phyloP scores from a whole-genome alignment of 805 yeast genomes.

The Babjeviella inositovora region DNA sequence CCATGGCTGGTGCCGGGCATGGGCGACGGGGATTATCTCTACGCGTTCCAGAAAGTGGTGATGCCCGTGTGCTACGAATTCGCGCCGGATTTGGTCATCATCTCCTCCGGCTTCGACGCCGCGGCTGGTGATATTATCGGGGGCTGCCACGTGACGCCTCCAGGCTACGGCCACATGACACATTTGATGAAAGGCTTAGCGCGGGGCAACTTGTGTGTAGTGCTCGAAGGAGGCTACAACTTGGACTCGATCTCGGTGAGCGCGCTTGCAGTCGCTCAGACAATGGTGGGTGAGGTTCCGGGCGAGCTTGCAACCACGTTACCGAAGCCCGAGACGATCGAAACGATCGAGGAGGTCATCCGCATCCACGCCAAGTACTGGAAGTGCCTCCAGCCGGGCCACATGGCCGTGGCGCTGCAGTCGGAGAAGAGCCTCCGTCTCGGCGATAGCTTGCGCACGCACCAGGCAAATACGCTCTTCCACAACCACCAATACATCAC shows the following conservation, averaged over 20 bases:
- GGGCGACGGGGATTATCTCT: slow-evolving; percentile 89
- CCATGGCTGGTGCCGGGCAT: slow-evolving; percentile 92
- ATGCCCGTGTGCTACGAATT: slow-evolving; percentile 84
- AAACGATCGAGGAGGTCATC: slow-evolving; percentile 68
- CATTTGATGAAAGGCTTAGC: slow-evolving; percentile 81
- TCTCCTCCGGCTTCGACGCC: slow-evolving; percentile 95
- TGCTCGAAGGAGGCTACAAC: slow-evolving; percentile 94
- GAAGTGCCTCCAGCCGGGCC: slow-evolving; percentile 69
- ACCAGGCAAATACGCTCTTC: slow-evolving; percentile 45
- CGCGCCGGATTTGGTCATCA: slow-evolving; percentile 82
- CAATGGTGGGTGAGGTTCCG: slow-evolving; percentile 90
- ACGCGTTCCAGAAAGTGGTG: slow-evolving; percentile 75
- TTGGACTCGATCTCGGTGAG: slow-evolving; percentile 80
- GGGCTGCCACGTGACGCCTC: slow-evolving; percentile 89
- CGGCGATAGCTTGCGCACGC: slow-evolving; percentile 60
- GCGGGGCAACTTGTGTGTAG: slow-evolving; percentile 75
- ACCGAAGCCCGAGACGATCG: slow-evolving; percentile 67
- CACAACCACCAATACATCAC: slow-evolving; percentile 40
- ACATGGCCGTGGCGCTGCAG: slow-evolving; percentile 10
- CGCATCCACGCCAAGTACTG: slow-evolving; percentile 74
- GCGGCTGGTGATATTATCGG: slow-evolving; percentile 98
- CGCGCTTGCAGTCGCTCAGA: slow-evolving; percentile 86
- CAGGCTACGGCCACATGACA: slow-evolving; percentile 94
- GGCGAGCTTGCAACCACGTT: slow-evolving; percentile 47
- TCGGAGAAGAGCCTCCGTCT: slow-evolving; percentile 29